Evolutionary conservation across 306 rosid genomes (phyloP).

Genomic region (Citrullus mucosospermus): DNA sequence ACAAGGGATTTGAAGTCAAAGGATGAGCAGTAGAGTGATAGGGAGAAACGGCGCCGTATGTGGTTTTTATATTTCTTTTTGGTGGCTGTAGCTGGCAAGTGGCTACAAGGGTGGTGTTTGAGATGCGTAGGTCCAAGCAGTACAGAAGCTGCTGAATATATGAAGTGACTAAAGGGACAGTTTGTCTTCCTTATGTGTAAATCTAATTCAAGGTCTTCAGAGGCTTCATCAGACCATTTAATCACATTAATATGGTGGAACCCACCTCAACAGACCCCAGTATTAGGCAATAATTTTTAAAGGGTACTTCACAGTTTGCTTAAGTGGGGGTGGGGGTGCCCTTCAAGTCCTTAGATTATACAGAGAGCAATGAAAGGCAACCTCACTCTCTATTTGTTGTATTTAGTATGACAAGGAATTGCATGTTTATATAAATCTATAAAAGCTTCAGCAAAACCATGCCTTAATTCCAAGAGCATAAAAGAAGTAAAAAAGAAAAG

Average conservation of each 20-base stretch:
- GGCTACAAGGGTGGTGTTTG: not conserved
- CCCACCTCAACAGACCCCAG: constrained; percentile 12
- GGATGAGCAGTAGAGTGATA: not conserved
- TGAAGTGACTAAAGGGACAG: constrained; percentile 65
- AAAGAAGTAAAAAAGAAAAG: constrained; percentile 21
- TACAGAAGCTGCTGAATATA: constrained; percentile 35
- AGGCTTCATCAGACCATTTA: constrained; percentile 6
- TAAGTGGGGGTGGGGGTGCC: not conserved
- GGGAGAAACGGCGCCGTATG: constrained; percentile 4
- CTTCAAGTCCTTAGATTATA: not conserved
- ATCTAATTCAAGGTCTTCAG: constrained; percentile 24
- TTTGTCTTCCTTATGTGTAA: constrained; percentile 44
- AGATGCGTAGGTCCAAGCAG: constrained; percentile 29
- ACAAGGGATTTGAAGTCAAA: not conserved
- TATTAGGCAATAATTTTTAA: constrained; percentile 13
- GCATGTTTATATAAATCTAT: constrained; percentile 7
- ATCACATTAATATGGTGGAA: constrained; percentile 23
- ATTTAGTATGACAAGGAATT: not conserved
- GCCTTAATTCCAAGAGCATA: constrained; percentile 9
- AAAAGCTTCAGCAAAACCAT: not conserved
- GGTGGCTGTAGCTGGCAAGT: not conserved
- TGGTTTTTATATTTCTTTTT: not conserved
- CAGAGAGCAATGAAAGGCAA: not conserved
- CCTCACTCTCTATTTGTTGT: not conserved
- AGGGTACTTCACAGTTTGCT: not conserved